Conservation (phyloP, 352 stramenopile genomes). For the Globisporangium apiculatum region DNA sequence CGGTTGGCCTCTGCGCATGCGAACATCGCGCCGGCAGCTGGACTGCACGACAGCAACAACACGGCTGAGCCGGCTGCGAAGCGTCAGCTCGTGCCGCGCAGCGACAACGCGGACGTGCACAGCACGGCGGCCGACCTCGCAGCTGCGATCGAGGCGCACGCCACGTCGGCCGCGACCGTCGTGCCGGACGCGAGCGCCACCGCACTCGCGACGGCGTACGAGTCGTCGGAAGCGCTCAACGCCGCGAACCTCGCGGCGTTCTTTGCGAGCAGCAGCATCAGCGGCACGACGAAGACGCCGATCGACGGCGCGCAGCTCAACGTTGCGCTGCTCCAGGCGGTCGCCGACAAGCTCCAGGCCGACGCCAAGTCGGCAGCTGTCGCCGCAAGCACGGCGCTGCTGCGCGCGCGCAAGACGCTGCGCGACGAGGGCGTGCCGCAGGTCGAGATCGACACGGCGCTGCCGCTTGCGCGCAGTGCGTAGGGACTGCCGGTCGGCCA, state of each 20-base stretch:
- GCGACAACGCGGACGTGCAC: conserved; percentile 3
- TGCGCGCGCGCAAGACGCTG: conserved; percentile 11
- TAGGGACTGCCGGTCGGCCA: too few relatives aligned
- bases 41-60: too few relatives aligned
- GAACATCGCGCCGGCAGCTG: neutral
- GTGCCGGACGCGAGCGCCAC: too few relatives aligned
- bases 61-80: conserved; percentile 4
- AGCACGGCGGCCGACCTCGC: neutral
- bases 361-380: conserved; percentile 10
- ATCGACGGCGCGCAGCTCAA: conserved; percentile 10
- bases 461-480: conserved; percentile 5
- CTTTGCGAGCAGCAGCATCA: neutral
- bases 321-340: conserved; percentile 13
- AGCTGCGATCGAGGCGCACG: neutral
- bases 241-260: conserved; percentile 2
- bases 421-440: conserved; percentile 13
- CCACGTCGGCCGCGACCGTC: neutral
- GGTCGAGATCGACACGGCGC: conserved; percentile 13
- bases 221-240: neutral
- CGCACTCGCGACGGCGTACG: neutral
- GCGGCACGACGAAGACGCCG: neutral
- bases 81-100: conserved; percentile 2
- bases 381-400: conserved; percentile 11
- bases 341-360: conserved; percentile 12
- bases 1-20: neutral